Conservation (phyloP, 1,284 basidiomycete species). For the Ustilago loliicola region DNA sequence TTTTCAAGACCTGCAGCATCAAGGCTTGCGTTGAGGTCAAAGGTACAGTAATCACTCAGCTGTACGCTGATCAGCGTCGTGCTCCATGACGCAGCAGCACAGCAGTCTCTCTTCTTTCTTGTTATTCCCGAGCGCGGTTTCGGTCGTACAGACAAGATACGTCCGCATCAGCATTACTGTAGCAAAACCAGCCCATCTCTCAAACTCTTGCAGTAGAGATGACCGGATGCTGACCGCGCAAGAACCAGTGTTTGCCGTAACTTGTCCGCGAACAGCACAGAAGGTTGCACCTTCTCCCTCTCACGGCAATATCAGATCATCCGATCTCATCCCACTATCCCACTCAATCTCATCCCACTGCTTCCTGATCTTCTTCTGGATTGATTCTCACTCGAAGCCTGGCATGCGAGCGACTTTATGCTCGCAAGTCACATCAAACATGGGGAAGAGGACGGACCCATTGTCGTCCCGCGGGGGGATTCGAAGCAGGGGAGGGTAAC, state of each 20-base stretch:
- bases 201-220: conserved; percentile 8
- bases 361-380: neutral
- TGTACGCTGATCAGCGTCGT: neutral
- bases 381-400: neutral
- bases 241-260: neutral
- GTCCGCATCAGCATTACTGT: neutral
- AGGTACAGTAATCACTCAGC: conserved; percentile 16
- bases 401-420: neutral
- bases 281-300: neutral
- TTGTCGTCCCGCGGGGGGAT: neutral
- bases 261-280: too few relatives aligned
- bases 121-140: neutral
- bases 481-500: conserved; percentile 1
- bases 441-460: neutral
- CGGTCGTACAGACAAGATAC: neutral
- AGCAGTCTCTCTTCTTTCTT: neutral
- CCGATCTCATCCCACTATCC: neutral
- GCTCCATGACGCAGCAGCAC: conserved; percentile 21
- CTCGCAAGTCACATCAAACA: neutral
- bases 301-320: conserved; percentile 4
- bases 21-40: neutral
- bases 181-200: neutral
- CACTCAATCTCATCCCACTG: conserved; percentile 1
- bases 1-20: too few relatives aligned
- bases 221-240: conserved; percentile 19